These are phyloP conservation scores for Ceratocystis eucalypticola DNA, from an alignment of 2,329 filamentous ascomycete genomes.

Conservation along the genomic window DNA sequence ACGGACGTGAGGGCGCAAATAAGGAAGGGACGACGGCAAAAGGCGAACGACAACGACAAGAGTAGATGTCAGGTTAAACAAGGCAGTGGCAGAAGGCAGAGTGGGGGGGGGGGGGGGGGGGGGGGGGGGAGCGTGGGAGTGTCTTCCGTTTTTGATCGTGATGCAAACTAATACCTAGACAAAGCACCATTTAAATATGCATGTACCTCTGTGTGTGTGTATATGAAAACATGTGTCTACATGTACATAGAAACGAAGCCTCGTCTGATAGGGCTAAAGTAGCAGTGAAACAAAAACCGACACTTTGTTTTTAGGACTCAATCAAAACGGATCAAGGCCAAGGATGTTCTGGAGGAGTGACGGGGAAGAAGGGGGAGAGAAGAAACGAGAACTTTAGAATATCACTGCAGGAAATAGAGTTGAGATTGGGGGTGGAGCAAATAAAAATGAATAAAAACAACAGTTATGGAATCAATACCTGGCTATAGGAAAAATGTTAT, in stretches of 20 bases:
- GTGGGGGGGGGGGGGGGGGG: neutral
- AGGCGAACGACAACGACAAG: neutral
- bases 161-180: neutral
- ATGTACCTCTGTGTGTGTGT: neutral
- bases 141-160: neutral
- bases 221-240: neutral
- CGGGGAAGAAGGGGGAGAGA: neutral
- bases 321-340: slow-evolving; percentile 4
- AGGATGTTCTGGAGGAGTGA: slow-evolving; percentile 6
- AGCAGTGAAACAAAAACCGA: slow-evolving; percentile 10
- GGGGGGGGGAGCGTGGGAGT: neutral
- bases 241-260: neutral
- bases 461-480: neutral
- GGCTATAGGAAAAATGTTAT: no score
- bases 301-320: neutral
- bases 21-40: neutral
- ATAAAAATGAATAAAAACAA: neutral
- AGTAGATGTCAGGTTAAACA: neutral
- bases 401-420: slow-evolving; percentile 5
- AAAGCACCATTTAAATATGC: neutral
- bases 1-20: neutral
- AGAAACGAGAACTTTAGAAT: slow-evolving; percentile 3
- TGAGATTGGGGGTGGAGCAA: neutral
- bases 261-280: slow-evolving; percentile 2
- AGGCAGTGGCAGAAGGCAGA: neutral